Evolutionary conservation across 352 stramenopile genomes (phyloP), one percentile per base, ranked within the genome.

Genomic region (Phytophthora chlamydospora): DNA sequence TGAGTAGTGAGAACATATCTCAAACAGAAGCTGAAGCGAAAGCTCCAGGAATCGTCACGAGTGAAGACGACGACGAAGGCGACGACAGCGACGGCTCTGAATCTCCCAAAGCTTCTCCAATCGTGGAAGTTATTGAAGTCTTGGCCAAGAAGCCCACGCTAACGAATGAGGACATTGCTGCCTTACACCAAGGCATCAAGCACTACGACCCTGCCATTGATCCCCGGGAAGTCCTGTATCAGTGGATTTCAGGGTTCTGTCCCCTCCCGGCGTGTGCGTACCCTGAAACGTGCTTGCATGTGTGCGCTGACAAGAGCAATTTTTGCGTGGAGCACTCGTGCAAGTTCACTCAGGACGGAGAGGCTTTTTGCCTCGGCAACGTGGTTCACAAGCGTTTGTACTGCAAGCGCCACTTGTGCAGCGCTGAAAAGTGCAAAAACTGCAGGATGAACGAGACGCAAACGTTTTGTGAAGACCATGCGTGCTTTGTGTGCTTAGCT

Each of bases 191-290:
- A 7, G 83, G 75, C 0, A 88, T 91, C 14, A 72, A 67, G 3
- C 83, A 91, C 48, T 91, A 91, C 21, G 78, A 90, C 31, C 46
- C 43, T 7, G 29, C 41, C 2, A 87, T 89, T 47, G 59, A 84
- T 21, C 68, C 77, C 5, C 66, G 50, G 2, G 80, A 91, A 53
- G 84, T 91, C 21, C 17, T 91, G 16, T 80, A 84, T 24, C 55
- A 50, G 46, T 91, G 83, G 83, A 70, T 91, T 17, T 62, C 55
- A 8, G 83, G 80, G 0, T 86, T 90, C 50, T 45, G 68, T 0
- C 83, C 83, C 2, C 47, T 79, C 2, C 76, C 80, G 13, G 54
- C 44, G 1, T 91, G 83, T n/a, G 31, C 35, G 11, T 71, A 68
- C 32, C 3, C 29, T 14, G 63, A 83, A 40, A 13, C 68, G 1